A percentile compares a stretch with the other conserved stretches of the same genome.
These are phyloP conservation scores for Chenopodium formosanum DNA, from an alignment of 148 eudicot species.

Conservation along the genomic window DNA sequence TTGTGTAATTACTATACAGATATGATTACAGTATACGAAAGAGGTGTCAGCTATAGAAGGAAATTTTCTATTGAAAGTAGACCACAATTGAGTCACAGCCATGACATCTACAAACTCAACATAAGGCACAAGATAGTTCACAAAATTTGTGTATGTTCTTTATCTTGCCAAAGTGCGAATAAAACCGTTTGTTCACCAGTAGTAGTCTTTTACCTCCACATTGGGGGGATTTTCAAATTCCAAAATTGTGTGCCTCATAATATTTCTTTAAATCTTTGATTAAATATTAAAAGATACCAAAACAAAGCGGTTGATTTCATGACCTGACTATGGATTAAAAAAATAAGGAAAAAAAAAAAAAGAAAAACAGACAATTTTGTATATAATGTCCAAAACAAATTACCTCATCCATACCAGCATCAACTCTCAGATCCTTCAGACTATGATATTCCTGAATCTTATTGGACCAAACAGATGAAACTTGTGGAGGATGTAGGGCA, in stretches of 20 bases:
- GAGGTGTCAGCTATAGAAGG: neutral
- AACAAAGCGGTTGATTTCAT: no score
- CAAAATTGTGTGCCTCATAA: no score
- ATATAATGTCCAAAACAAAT: conserved; percentile 11
- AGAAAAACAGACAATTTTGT: neutral
- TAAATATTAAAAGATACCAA: no score
- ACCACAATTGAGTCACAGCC: no score
- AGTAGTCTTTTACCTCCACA: no score
- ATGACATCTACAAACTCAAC: neutral
- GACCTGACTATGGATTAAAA: no score
- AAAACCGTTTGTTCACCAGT: no score
- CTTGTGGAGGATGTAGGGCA: conserved; percentile 70
- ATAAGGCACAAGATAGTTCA: neutral
- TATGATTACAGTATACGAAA: neutral
- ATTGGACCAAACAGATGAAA: conserved; percentile 49
- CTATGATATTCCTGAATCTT: conserved; percentile 53
- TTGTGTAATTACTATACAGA: neutral
- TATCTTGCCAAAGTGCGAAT: no score
- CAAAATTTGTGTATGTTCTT: no score
- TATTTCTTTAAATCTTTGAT: no score
- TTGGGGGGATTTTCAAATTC: no score
- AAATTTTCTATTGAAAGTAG: neutral
- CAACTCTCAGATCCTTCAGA: conserved; percentile 51
- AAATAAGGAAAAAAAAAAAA: no score
- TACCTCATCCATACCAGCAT: conserved; percentile 69